A percentile compares a stretch with the other conserved stretches of the same genome.
These are phyloP conservation scores for Andrographis paniculata DNA, from an alignment of 305 asterid species.

Conservation along the genomic window DNA sequence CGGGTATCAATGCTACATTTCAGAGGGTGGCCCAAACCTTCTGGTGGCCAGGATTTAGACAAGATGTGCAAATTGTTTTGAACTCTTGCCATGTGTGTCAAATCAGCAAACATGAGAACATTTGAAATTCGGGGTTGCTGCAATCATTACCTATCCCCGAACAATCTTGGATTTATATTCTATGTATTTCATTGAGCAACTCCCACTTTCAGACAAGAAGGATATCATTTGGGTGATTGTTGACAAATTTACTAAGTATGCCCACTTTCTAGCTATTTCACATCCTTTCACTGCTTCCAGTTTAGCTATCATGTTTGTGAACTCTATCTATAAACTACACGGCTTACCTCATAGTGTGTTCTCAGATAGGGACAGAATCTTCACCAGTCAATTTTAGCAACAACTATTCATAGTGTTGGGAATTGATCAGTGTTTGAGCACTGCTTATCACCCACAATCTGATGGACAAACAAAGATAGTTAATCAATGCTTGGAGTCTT, in stretches of 20 bases:
- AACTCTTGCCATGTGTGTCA: neutral
- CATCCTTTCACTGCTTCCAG: neutral
- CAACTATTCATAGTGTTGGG: too few species aligned
- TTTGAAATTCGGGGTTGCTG: neutral
- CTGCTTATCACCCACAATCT: too few species aligned
- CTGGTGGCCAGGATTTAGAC: neutral
- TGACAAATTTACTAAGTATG: neutral
- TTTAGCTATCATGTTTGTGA: neutral
- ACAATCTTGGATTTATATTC: neutral
- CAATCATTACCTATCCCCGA: conserved; percentile 3
- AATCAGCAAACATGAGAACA: neutral
- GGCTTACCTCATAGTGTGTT: neutral
- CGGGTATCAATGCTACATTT: neutral
- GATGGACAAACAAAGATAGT: too few species aligned
- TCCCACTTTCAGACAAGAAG: neutral
- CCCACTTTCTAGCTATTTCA: neutral
- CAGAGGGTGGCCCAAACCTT: too few species aligned
- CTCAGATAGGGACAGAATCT: neutral
- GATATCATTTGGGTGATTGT: neutral
- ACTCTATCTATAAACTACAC: neutral
- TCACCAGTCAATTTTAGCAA: neutral
- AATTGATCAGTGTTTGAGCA: too few species aligned
- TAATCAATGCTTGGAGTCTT: too few species aligned
- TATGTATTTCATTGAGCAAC: conserved; percentile 1
- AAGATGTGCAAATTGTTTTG: neutral